Evolutionary conservation across 768 basidiomycete species (phyloP).

Genomic region (Panus rudis): DNA sequence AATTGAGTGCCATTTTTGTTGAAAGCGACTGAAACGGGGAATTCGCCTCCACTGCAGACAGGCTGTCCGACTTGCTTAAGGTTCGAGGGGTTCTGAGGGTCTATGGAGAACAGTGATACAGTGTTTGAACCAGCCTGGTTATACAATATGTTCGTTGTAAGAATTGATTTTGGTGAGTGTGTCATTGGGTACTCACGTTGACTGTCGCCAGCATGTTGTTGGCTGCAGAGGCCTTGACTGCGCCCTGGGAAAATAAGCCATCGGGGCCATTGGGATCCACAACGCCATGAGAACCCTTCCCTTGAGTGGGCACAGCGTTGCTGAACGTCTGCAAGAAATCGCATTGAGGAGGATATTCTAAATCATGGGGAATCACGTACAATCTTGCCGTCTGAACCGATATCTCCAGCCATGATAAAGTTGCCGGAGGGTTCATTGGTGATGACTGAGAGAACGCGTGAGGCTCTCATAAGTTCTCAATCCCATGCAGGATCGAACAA

Average conservation of each 20-base stretch:
- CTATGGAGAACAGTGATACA: slow-evolving; percentile 31
- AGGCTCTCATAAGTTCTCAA: background rate
- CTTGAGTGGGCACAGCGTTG: slow-evolving; percentile 13
- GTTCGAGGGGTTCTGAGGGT: slow-evolving; percentile 35
- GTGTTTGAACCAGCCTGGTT: slow-evolving; percentile 42
- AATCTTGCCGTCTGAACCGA: slow-evolving; percentile 36
- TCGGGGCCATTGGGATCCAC: slow-evolving; percentile 11
- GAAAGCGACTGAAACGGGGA: slow-evolving; percentile 39
- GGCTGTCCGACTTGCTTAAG: slow-evolving; percentile 38
- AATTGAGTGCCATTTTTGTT: slow-evolving; percentile 24
- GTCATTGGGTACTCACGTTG: slow-evolving; percentile 13
- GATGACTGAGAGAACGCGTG: slow-evolving; percentile 29
- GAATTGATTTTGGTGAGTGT: slow-evolving; percentile 9
- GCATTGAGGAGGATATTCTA: background rate
- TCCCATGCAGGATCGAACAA: background rate
- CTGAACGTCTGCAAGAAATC: slow-evolving; percentile 9
- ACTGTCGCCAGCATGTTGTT: slow-evolving; percentile 16
- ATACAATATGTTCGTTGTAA: background rate
- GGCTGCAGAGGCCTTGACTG: slow-evolving; percentile 17
- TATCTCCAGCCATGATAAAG: slow-evolving; percentile 35
- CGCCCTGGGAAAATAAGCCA: slow-evolving; percentile 16
- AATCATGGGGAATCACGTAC: slow-evolving; percentile 17
- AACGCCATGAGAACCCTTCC: slow-evolving; percentile 15
- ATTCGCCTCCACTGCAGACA: slow-evolving; percentile 39
- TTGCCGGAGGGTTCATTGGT: slow-evolving; percentile 43